Evolutionary conservation across 1,284 basidiomycete genomes (phyloP), one percentile per base, ranked within the genome.

Genomic region (Gymnopus androsaceus): DNA sequence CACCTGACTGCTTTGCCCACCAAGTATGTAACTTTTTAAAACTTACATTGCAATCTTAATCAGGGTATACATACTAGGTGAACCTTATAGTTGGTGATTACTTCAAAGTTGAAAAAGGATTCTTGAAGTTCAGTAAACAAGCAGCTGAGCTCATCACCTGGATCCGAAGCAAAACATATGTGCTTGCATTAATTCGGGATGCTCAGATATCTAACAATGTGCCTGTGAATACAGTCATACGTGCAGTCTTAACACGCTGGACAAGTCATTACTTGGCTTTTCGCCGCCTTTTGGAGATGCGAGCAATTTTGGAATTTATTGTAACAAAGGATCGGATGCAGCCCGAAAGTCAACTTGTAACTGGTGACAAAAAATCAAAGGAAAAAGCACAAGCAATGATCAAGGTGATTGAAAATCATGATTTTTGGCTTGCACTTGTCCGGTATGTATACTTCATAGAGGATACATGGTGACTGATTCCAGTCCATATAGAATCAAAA

Each of bases 61-160:
- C n/a, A n/a, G n/a, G n/a, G n/a, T n/a, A n/a, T n/a, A n/a, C n/a
- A n/a, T n/a, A n/a, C n/a, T n/a, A 34, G 33, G 25, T 76, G 6
- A 75, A 76, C 55, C 65, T 77, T 12, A 59, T 78, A 56, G 71
- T 76, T 31, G 68, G 33, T 15, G 33, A 78, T 54, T 73, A 71
- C 54, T 71, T 76, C 58, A 70, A 71, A 55, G 48, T 48, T n/a
- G 54, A 59, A 6, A 8, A 54, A 1, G 40, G 34, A 9, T 55
- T 68, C 25, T 51, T 73, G 2, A 4, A 42, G 2, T 62, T 61
- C 55, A 57, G 59, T 8, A 56, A 63, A 9, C 48, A 57, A 21
- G 65, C 65, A 11, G 57, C 56, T 14, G 65, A 69, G 2, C 61
- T 71, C 0, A 71, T 71, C 31, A 63, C 57, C 19, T 71, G 67